phyloP scores from a whole-genome alignment of 306 rosid species.

The Lupinus albus region DNA sequence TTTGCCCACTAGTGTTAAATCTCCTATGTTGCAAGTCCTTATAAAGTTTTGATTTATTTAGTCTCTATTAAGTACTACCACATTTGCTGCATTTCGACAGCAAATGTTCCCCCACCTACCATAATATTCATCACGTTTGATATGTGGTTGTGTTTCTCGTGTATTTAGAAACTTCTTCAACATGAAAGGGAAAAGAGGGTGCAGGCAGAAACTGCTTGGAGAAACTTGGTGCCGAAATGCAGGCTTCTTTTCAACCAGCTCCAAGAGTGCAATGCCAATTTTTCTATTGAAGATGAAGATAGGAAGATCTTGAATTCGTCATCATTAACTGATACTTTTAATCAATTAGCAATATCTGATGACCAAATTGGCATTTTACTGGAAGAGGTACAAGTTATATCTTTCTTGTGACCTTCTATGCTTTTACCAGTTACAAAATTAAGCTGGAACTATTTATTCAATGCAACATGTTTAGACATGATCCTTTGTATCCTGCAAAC shows the following conservation, averaged over 20 bases:
- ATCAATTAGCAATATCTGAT: conserved; percentile 65
- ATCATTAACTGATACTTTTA: conserved; percentile 52
- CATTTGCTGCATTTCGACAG: too few species aligned
- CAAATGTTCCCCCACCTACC: conserved; percentile 33
- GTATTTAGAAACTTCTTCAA: conserved; percentile 61
- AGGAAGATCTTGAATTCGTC: conserved; percentile 47
- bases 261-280: conserved; percentile 61
- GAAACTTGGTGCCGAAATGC: conserved; percentile 61
- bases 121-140: conserved; percentile 16
- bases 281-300: conserved; percentile 48
- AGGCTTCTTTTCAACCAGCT: conserved; percentile 65
- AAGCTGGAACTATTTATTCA: conserved; percentile 16
- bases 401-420: conserved; percentile 13
- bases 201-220: conserved; percentile 53
- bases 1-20: too few species aligned
- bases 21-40: too few species aligned
- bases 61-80: too few species aligned
- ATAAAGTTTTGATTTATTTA: too few species aligned
- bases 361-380: conserved; percentile 63
- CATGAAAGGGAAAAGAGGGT: conserved; percentile 63
- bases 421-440: conserved; percentile 25
- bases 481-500: conserved; percentile 15
- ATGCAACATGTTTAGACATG: conserved; percentile 20
- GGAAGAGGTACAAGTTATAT: conserved; percentile 61
- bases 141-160: conserved; percentile 27